phyloP scores from a whole-genome alignment of 2,329 filamentous ascomycete genomes.

The Colletotrichum abscissum region DNA sequence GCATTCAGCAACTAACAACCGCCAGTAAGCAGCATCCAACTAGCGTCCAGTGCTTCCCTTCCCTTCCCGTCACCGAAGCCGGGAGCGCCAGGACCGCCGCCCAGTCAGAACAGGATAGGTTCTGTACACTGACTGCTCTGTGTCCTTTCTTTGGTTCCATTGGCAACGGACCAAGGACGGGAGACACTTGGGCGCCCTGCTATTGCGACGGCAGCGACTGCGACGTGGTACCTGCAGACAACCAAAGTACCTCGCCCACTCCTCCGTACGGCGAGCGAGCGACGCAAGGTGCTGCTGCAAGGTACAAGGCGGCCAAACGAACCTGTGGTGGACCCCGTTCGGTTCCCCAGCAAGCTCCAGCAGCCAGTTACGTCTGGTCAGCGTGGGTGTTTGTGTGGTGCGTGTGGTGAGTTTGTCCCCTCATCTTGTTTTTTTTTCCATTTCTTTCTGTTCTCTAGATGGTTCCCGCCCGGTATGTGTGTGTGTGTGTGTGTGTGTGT shows the following conservation, averaged over 20 bases:
- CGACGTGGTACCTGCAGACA: constrained; percentile 1
- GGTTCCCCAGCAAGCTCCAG: background rate
- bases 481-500: background rate
- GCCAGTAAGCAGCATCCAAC: background rate
- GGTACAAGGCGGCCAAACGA: constrained; percentile 26
- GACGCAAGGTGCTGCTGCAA: constrained; percentile 19
- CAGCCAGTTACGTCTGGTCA: background rate
- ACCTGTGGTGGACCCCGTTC: constrained; percentile 19
- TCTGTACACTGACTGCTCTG: background rate
- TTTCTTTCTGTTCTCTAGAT: background rate
- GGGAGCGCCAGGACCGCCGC: background rate
- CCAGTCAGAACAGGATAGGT: background rate
- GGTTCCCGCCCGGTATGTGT: background rate
- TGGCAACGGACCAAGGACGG: background rate
- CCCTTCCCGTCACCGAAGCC: constrained; percentile 1
- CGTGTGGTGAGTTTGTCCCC: background rate
- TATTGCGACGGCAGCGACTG: background rate
- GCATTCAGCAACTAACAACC: too few species aligned
- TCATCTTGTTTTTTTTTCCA: background rate
- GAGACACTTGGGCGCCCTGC: background rate
- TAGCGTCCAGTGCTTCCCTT: constrained; percentile 4
- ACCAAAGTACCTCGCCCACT: constrained; percentile 10
- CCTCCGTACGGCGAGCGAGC: background rate
- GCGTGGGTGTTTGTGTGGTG: background rate
- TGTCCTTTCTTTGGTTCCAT: background rate